A percentile compares a stretch with the other conserved stretches of the same genome.
Conservation (phyloP, 192 early-diverging fungal species). For the Umbelopsis sp. region DNA sequence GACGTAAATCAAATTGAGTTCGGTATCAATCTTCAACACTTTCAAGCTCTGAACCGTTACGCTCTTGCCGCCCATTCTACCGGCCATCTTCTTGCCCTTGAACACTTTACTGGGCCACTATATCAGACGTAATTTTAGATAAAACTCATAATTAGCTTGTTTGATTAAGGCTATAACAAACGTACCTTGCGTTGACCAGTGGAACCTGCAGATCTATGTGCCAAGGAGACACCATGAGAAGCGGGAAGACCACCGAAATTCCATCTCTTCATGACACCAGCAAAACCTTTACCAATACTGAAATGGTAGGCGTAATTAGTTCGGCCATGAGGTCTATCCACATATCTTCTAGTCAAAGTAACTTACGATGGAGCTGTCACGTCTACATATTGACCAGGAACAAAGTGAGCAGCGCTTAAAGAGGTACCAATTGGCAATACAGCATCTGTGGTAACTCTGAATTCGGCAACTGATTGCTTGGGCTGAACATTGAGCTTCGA, state of each 20-base stretch:
- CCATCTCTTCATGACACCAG: slow-evolving; percentile 97
- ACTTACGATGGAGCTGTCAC: slow-evolving; percentile 79
- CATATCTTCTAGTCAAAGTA: not conserved
- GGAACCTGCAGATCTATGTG: slow-evolving; percentile 87
- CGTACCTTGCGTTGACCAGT: slow-evolving; percentile 79
- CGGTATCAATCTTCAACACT: slow-evolving; percentile 83
- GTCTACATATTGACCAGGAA: slow-evolving; percentile 95
- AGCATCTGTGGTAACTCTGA: slow-evolving; percentile 85
- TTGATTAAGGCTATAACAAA: not conserved
- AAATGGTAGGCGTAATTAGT: not conserved
- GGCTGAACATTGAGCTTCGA: slow-evolving; percentile 69
- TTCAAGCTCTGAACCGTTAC: slow-evolving; percentile 80
- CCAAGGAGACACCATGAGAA: slow-evolving; percentile 91
- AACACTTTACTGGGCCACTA: slow-evolving; percentile 84
- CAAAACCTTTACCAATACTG: slow-evolving; percentile 92
- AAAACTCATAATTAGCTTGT: not conserved
- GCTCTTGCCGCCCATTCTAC: slow-evolving; percentile 89
- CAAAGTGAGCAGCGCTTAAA: slow-evolving; percentile 86
- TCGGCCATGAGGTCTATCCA: too few species aligned
- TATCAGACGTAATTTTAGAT: slow-evolving; percentile 38
- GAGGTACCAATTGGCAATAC: slow-evolving; percentile 76
- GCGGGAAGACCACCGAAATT: slow-evolving; percentile 89
- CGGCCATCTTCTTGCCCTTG: slow-evolving; percentile 98
- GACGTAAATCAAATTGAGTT: slow-evolving; percentile 87
- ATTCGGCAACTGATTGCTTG: slow-evolving; percentile 82